These are phyloP conservation scores for Dispira simplex DNA, from an alignment of 192 early-diverging fungal genomes.

Conservation along the genomic window DNA sequence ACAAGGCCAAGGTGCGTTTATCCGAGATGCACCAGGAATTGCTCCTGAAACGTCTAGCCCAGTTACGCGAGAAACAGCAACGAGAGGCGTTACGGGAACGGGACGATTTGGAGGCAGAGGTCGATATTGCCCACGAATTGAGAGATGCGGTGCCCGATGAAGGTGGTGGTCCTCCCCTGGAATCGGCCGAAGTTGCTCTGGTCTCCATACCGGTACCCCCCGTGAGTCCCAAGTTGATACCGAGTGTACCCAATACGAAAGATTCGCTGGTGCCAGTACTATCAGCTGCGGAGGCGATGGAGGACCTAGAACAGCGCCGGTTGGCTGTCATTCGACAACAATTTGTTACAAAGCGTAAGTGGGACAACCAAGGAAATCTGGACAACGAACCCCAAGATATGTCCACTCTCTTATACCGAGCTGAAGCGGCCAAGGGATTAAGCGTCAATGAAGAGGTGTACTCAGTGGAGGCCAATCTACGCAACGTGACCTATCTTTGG, in stretches of 20 bases:
- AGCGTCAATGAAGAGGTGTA: slow-evolving; percentile 70
- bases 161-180: not conserved
- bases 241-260: not conserved
- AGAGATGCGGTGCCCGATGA: slow-evolving; percentile 13
- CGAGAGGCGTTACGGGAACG: slow-evolving; percentile 37
- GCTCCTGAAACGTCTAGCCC: slow-evolving; percentile 52
- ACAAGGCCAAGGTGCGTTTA: slow-evolving; percentile 51
- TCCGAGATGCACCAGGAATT: slow-evolving; percentile 69
- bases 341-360: slow-evolving; percentile 12
- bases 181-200: not conserved
- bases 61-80: slow-evolving; percentile 41
- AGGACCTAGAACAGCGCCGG: not conserved
- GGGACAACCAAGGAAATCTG: not conserved
- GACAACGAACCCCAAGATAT: slow-evolving; percentile 11
- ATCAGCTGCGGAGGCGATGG: slow-evolving; percentile 11
- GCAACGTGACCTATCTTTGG: slow-evolving; percentile 54
- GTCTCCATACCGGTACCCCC: not conserved
- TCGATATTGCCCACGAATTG: slow-evolving; percentile 28
- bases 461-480: slow-evolving; percentile 52
- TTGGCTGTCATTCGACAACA: not conserved
- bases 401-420: slow-evolving; percentile 41
- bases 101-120: slow-evolving; percentile 30
- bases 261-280: slow-evolving; percentile 22
- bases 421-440: slow-evolving; percentile 56
- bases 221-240: slow-evolving; percentile 1